These are phyloP conservation scores for Stylosanthes scabra DNA, from an alignment of 331 rosid genomes.

Conservation along the genomic window DNA sequence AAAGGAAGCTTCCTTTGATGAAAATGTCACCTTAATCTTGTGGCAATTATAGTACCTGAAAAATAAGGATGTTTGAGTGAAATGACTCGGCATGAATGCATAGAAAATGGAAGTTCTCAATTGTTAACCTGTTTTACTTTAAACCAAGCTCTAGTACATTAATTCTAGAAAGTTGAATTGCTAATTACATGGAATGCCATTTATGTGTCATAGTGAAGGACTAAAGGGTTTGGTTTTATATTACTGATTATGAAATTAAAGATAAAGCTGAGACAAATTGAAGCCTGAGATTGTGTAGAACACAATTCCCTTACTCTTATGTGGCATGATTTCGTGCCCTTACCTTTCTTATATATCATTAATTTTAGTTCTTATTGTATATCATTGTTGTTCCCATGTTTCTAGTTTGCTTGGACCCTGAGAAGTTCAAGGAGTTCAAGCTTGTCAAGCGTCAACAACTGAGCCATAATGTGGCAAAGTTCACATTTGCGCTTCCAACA, in stretches of 20 bases:
- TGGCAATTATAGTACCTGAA: too few species aligned
- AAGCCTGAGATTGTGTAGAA: slow-evolving; percentile 15
- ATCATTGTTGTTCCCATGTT: slow-evolving; percentile 27
- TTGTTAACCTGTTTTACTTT: too few species aligned
- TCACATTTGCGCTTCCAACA: slow-evolving; percentile 78
- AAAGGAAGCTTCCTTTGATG: too few species aligned
- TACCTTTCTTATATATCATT: slow-evolving; percentile 9
- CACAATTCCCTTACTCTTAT: neutral
- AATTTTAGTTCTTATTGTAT: slow-evolving; percentile 20
- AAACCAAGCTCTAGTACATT: neutral
- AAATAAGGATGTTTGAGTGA: too few species aligned
- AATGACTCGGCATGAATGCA: too few species aligned
- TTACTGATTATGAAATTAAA: slow-evolving; percentile 18
- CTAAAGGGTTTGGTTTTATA: slow-evolving; percentile 11
- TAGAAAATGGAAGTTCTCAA: too few species aligned
- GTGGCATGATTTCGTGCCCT: neutral
- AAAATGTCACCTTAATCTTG: too few species aligned
- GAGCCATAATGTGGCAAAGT: slow-evolving; percentile 99
- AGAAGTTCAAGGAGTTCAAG: slow-evolving; percentile 75
- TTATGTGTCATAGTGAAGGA: neutral
- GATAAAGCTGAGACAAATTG: slow-evolving; percentile 12
- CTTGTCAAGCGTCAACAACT: slow-evolving; percentile 78
- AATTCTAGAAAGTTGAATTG: slow-evolving; percentile 5
- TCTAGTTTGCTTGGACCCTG: slow-evolving; percentile 79
- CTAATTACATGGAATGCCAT: neutral